Evolutionary conservation across 352 stramenopile genomes (phyloP).

Genomic region (Saprolegnia parasitica): DNA sequence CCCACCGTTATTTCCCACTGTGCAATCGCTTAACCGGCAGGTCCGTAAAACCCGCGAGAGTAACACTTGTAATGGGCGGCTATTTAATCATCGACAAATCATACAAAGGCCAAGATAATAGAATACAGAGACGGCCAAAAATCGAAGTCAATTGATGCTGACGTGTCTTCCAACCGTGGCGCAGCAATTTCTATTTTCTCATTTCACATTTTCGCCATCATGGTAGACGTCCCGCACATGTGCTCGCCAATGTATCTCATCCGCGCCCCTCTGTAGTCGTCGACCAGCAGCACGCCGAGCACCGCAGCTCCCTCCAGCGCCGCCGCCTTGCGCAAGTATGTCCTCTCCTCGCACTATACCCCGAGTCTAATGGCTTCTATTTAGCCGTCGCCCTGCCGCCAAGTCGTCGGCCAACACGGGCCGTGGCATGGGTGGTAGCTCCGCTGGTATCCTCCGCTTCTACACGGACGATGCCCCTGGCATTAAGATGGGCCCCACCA

Average conservation of each 20-base stretch:
- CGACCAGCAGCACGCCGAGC: slow-evolving; percentile 13
- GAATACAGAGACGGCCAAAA: not conserved
- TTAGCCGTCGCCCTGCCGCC: slow-evolving; percentile 50
- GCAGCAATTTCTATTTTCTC: not conserved
- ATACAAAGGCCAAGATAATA: too few species aligned
- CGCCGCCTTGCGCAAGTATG: slow-evolving; percentile 26
- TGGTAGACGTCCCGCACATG: not conserved
- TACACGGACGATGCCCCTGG: slow-evolving; percentile 96
- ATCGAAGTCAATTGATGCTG: slow-evolving; percentile 19
- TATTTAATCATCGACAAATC: too few species aligned
- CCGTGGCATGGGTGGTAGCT: slow-evolving; percentile 77
- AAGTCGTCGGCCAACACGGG: slow-evolving; percentile 58
- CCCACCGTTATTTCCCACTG: too few species aligned
- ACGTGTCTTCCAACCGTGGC: slow-evolving; percentile 28
- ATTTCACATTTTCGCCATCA: slow-evolving; percentile 29
- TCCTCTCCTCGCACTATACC: not conserved
- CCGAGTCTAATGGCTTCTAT: not conserved
- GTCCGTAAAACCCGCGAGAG: too few species aligned
- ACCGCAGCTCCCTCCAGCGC: slow-evolving; percentile 22
- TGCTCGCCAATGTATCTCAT: not conserved
- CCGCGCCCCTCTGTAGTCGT: slow-evolving; percentile 9
- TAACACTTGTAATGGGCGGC: too few species aligned
- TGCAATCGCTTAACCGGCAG: too few species aligned
- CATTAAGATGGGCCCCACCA: slow-evolving; percentile 94
- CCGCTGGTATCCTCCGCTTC: slow-evolving; percentile 94